phyloP scores from a whole-genome alignment of 176 grass and related monocot genomes.

The Cocos nucifera region DNA sequence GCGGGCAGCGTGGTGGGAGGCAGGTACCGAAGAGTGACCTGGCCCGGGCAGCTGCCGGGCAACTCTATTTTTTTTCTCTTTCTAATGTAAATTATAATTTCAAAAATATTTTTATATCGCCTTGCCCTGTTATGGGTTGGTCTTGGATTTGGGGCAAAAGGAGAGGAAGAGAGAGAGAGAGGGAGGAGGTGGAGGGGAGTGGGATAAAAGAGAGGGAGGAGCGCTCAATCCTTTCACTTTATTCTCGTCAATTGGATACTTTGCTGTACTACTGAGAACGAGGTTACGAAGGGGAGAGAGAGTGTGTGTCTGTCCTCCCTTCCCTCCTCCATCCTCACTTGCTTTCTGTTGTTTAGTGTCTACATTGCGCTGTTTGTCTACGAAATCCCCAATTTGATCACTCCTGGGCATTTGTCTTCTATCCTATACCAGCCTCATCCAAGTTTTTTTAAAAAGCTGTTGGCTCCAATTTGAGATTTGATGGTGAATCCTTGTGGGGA shows the following conservation, averaged over 20 bases:
- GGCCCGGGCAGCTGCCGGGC: not conserved
- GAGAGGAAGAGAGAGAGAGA: not conserved
- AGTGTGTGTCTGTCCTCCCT: not conserved
- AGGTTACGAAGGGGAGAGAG: constrained; percentile 8
- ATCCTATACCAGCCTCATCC: not conserved
- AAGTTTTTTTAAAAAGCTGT: too few species aligned
- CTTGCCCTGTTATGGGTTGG: not conserved
- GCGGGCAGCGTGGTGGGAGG: not conserved
- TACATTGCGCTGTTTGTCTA: not conserved
- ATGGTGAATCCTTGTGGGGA: too few species aligned
- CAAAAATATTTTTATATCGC: not conserved
- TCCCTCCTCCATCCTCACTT: not conserved
- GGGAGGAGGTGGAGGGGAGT: not conserved
- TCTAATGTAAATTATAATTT: not conserved
- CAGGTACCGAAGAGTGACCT: not conserved
- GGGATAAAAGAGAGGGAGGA: too few species aligned
- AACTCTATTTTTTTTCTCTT: not conserved
- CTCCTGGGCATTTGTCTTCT: not conserved
- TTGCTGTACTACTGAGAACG: constrained; percentile 2
- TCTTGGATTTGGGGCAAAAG: constrained; percentile 2
- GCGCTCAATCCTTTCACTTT: not conserved
- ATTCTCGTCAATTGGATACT: constrained; percentile 10
- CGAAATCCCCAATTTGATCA: not conserved
- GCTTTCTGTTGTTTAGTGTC: not conserved
- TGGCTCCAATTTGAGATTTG: too few species aligned